These are phyloP conservation scores for Jimgerdemannia flammicorona DNA, from an alignment of 192 early-diverging fungal species.

Conservation along the genomic window DNA sequence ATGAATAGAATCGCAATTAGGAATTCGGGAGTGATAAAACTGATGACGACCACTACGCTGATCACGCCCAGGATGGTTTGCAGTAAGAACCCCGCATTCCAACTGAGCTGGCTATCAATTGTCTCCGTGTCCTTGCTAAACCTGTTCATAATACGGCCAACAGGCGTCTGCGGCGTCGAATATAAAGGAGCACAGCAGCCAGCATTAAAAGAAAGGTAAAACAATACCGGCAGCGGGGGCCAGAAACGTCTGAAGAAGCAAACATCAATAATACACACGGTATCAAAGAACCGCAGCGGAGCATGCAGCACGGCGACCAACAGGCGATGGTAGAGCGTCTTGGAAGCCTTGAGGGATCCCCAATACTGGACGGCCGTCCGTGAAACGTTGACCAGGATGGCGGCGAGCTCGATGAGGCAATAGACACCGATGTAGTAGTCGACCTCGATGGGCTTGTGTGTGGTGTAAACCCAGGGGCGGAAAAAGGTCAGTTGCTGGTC, in stretches of 20 bases:
- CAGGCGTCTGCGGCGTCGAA: conserved; percentile 46
- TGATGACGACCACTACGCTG: conserved; percentile 33
- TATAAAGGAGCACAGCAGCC: background rate
- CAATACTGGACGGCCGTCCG: conserved; percentile 41
- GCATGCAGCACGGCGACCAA: conserved; percentile 58
- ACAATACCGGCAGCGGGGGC: background rate
- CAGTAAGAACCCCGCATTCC: conserved; percentile 10
- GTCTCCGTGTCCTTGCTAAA: conserved; percentile 67
- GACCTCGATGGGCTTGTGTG: conserved; percentile 15
- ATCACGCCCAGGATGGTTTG: conserved; percentile 19
- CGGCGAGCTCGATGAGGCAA: conserved; percentile 43
- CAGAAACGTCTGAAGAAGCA: background rate
- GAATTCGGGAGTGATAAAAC: conserved; percentile 32
- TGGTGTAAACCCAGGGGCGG: background rate
- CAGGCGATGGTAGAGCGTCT: conserved; percentile 48
- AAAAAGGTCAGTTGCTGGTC: background rate
- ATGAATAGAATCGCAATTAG: conserved; percentile 32
- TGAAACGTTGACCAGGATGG: conserved; percentile 39
- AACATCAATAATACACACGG: background rate
- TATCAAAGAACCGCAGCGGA: conserved; percentile 74
- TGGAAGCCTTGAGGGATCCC: conserved; percentile 53
- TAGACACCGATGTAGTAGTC: conserved; percentile 58
- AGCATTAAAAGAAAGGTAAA: background rate
- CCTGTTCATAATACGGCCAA: conserved; percentile 76
- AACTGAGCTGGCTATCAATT: conserved; percentile 31